Evolutionary conservation across 2,329 filamentous ascomycete species (phyloP), one percentile per base, ranked within the genome.

Genomic region (Colletotrichum trifolii): DNA sequence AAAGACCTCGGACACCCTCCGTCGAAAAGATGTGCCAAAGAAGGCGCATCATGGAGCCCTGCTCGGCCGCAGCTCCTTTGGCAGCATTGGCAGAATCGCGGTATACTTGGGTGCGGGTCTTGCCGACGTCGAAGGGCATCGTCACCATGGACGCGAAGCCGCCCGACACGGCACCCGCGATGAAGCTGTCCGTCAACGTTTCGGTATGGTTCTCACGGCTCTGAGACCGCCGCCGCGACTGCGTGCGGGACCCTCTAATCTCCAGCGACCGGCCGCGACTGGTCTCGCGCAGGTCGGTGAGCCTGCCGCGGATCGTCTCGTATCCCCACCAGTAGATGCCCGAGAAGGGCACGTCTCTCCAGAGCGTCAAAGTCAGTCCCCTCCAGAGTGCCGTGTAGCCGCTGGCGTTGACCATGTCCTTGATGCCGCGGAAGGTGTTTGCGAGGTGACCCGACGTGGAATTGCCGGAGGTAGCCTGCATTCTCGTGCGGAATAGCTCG

Each of bases 281-380:
- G 54, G 81, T 79, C 74, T 85, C 87, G 69, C 94, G 89, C 53
- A 87, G 78, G 70, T 94, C 89, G 1, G 89, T 91, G 62, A 98
- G 78, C 56, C 81, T 80, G 33, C 89, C 88, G 57, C 94, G 89
- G 60, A 95, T 89, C 15, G 87, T 89, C 80, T 99, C 96, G 75
- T 99, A 99, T 11, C 96, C 95, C 89, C 92, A 96, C 96, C 96
- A 99, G 81, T 99, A 99, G 48, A 99, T 86, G 4, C 92, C 96
- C 1, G 95, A 98, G 73, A 99, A 99, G 0, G 96, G 96, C 0
- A 98, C 96, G 74, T 99, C 96, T 68, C 96, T 87, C 96, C 96
- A 99, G 63, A 99, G 85, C 0, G 95, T 98, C 71, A 99, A 81
- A 0, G 91, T 94, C 60, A 99, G 80, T 0, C 96, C 96, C 61